Base-by-base conservation (phyloP, 306 rosid genomes). In the Vigna hirtella region DNA sequence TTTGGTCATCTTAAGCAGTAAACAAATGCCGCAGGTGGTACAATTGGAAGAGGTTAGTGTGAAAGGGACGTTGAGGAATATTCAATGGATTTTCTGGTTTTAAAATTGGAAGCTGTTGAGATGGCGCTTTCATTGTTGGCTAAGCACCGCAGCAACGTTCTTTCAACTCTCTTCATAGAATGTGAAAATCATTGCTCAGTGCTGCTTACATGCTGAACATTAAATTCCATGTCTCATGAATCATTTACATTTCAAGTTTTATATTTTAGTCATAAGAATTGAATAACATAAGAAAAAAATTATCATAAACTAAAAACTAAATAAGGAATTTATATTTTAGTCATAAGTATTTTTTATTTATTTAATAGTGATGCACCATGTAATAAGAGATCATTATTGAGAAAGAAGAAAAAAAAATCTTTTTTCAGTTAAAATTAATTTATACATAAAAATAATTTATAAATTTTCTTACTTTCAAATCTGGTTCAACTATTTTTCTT, bases 31-130 rank as follows among this genome's bases (percentile, higher is more conserved):
- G 30, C 16, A 86, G 73, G 43, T 78, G 77, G 79, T 77, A 79
- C 83, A 36, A 28, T 47, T 70, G 73, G 82, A 66, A 83, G 84
- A 82, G 79, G 85, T 57, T 16, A 81, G 66, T 57, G 78, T 48
- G 94, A 90, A 56, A 78, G 77, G 74, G 87, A 90, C 87, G 0
- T 38, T 81, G 24, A 50, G 80, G 73, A 73, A 73, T 22, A 72
- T 59, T 76, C 16, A 71, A 51, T 72, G 65, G 47, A 40, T 74
- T 12, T 64, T 77, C 74, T 62, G 43, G 24, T 52, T 76, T 83
- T 72, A 47, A 79, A 81, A 70, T 78, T 20, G 49, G 86, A 59
- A 77, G 92, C 79, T 81, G 89, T 83, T 86, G 78, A 85, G 85
- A 79, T 51, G 86, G 76, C 20, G 72, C 79, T 89, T 79, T 91